Conservation (phyloP, 768 basidiomycete species). For the Artomyces pyxidatus region DNA sequence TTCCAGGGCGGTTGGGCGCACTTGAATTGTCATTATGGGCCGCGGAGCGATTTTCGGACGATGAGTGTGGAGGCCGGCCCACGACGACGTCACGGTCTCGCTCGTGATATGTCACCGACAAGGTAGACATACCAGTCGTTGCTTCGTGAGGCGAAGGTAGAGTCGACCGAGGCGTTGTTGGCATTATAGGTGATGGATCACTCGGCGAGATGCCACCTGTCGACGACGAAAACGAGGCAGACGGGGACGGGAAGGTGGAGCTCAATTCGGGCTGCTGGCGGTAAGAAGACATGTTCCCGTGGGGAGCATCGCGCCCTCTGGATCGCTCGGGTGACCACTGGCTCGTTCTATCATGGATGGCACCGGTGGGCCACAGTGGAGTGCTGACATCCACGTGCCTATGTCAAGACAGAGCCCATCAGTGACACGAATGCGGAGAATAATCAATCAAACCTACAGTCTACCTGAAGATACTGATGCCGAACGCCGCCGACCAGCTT, state of each 20-base stretch:
- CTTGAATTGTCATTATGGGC: too few relatives aligned
- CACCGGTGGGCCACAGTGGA: background rate
- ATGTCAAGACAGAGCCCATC: too few relatives aligned
- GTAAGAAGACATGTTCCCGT: constrained; percentile 2
- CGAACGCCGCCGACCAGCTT: too few relatives aligned
- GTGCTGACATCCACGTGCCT: background rate
- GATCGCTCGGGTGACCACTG: background rate
- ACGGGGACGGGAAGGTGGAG: constrained; percentile 12
- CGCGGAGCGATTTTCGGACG: too few relatives aligned
- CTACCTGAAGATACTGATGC: too few relatives aligned
- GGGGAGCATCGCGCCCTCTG: background rate
- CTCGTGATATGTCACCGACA: background rate
- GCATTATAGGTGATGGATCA: constrained; percentile 15
- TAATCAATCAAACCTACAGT: too few relatives aligned
- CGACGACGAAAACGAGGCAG: constrained; percentile 13
- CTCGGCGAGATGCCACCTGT: constrained; percentile 13
- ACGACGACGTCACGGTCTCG: too few relatives aligned
- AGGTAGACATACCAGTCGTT: background rate
- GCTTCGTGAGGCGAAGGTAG: constrained; percentile 5
- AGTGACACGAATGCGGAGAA: background rate
- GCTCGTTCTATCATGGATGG: background rate
- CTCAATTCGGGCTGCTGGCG: constrained; percentile 9
- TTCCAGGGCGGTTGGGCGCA: too few relatives aligned
- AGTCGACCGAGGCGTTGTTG: constrained; percentile 7
- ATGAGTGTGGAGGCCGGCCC: too few relatives aligned